These are phyloP conservation scores for Apiotrichum veenhuisii DNA, from an alignment of 1,284 basidiomycete species.

Conservation along the genomic window DNA sequence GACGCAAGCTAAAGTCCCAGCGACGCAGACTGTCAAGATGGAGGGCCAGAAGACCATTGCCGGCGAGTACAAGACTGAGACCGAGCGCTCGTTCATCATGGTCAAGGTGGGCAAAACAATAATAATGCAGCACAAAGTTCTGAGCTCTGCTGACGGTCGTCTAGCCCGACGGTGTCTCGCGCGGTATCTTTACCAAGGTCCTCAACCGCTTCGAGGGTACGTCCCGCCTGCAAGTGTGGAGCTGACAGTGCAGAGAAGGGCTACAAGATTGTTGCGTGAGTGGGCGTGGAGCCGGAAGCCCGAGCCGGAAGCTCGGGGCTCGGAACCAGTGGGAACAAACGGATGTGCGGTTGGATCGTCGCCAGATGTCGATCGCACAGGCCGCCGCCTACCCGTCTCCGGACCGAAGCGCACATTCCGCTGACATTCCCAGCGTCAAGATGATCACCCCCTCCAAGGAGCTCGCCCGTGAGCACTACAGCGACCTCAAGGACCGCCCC, in stretches of 20 bases:
- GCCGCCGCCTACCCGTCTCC: neutral
- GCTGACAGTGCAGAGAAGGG: constrained; percentile 31
- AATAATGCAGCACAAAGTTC: neutral
- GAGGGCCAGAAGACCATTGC: constrained; percentile 50
- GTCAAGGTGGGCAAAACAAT: constrained; percentile 26
- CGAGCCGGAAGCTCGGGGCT: too few species aligned
- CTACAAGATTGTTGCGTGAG: constrained; percentile 48
- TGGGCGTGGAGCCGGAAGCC: neutral
- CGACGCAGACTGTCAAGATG: constrained; percentile 27
- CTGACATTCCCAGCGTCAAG: constrained; percentile 32
- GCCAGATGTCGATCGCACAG: neutral
- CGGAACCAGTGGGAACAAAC: too few species aligned
- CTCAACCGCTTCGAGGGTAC: constrained; percentile 43
- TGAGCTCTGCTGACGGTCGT: constrained; percentile 13
- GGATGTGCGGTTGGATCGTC: too few species aligned
- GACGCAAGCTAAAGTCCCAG: constrained; percentile 12
- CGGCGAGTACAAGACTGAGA: constrained; percentile 50
- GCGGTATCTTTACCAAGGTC: constrained; percentile 46
- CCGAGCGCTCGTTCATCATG: constrained; percentile 53
- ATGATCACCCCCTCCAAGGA: constrained; percentile 42
- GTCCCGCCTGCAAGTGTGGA: neutral
- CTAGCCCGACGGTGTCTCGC: constrained; percentile 47
- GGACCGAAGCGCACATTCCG: neutral
- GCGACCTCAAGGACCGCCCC: constrained; percentile 39
- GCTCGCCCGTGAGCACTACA: constrained; percentile 46